A percentile compares a stretch with the other conserved stretches of the same genome.
Evolutionary conservation across 1,139 yeast genomes (phyloP).

Genomic region (Diutina sp.): DNA sequence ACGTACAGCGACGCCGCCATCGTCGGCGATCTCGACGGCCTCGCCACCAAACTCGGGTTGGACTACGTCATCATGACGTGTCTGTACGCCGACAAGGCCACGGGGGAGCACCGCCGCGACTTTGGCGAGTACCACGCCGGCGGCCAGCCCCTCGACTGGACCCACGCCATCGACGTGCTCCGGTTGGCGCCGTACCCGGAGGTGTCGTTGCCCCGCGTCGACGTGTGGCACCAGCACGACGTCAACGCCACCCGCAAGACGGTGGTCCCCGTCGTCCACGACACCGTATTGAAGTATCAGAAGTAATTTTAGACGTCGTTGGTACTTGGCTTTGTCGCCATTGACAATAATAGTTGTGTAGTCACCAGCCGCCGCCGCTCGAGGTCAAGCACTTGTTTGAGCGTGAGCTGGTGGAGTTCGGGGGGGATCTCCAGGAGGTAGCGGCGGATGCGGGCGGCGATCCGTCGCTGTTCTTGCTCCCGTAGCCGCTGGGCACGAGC

Average conservation of each 20-base stretch:
- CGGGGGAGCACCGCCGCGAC: slow-evolving; percentile 41
- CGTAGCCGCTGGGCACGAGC: neutral
- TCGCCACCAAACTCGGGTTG: slow-evolving; percentile 25
- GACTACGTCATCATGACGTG: slow-evolving; percentile 35
- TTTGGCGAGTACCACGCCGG: slow-evolving; percentile 27
- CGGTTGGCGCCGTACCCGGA: slow-evolving; percentile 3
- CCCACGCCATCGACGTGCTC: slow-evolving; percentile 6
- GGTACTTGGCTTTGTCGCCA: neutral
- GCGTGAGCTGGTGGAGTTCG: neutral
- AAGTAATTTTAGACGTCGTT: neutral
- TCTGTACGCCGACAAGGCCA: slow-evolving; percentile 8
- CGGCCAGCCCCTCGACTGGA: slow-evolving; percentile 13
- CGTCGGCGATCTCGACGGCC: slow-evolving; percentile 20
- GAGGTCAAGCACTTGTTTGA: neutral
- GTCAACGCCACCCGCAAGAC: slow-evolving; percentile 66
- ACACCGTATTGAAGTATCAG: slow-evolving; percentile 9
- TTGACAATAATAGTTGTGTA: neutral
- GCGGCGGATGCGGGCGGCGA: neutral
- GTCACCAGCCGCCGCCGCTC: neutral
- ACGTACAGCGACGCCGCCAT: slow-evolving; percentile 21
- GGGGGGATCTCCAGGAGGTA: neutral
- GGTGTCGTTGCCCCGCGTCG: slow-evolving; percentile 7
- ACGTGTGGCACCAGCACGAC: slow-evolving; percentile 39
- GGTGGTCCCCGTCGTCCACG: slow-evolving; percentile 56
- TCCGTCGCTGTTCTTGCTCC: neutral